phyloP scores from a whole-genome alignment of 2,329 filamentous ascomycete genomes.

The Emergomyces africanus region DNA sequence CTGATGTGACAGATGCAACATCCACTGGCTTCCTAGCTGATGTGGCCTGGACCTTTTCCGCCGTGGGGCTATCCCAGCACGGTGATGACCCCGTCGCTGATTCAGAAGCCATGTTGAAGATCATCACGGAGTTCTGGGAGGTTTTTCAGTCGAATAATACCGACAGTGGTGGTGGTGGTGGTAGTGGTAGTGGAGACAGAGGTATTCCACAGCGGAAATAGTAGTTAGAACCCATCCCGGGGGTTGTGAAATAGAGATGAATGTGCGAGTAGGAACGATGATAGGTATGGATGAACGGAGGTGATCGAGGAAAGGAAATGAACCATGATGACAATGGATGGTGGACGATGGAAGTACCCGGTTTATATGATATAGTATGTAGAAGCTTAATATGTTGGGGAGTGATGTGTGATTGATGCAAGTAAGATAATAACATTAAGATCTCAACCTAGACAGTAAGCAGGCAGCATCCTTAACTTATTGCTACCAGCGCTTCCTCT shows the following conservation, averaged over 20 bases:
- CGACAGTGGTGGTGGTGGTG: background rate
- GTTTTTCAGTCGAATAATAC: slow-evolving; percentile 5
- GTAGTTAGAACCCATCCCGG: background rate
- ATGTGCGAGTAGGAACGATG: background rate
- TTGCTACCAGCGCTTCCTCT: too few relatives aligned
- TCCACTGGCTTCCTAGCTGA: slow-evolving; percentile 10
- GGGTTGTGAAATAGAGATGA: background rate
- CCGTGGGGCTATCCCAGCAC: slow-evolving; percentile 7
- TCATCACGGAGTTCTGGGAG: slow-evolving; percentile 9
- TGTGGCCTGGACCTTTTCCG: slow-evolving; percentile 9
- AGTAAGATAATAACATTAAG: too few relatives aligned
- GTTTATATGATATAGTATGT: background rate
- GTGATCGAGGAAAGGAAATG: background rate
- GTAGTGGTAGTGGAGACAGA: background rate
- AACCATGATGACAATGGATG: too few relatives aligned
- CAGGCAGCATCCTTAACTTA: too few relatives aligned
- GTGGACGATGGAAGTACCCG: too few relatives aligned
- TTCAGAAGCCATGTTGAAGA: slow-evolving; percentile 4
- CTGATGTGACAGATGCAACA: slow-evolving; percentile 9
- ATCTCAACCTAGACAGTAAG: too few relatives aligned
- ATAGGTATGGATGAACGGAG: background rate
- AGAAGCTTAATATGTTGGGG: background rate
- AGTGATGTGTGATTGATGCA: background rate
- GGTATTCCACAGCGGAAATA: background rate
- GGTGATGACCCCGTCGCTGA: slow-evolving; percentile 7